Base-by-base conservation (phyloP, 768 basidiomycete species). In the Porpolomopsis calyptriformis region DNA sequence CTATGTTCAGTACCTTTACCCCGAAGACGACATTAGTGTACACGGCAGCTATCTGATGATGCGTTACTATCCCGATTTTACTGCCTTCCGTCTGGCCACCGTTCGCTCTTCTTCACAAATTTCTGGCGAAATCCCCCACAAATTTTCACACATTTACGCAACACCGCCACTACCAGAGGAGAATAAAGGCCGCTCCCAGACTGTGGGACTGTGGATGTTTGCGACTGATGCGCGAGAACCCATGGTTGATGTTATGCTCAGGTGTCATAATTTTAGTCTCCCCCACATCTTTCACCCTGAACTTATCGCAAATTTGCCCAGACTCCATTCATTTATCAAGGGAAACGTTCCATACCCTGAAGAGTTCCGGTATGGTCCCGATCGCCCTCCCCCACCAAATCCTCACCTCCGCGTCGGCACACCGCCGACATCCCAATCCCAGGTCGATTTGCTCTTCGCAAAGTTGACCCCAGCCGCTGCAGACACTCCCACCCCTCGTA, bases 201-300 rank as follows among this genome's bases (percentile, higher is more conserved):
- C 76, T 1, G 72, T 85, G 48, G 83, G 84, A 12, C 63, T 89
- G 8, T 90, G 86, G 87, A 82, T 80, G 62, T 77, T 78, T 55
- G 70, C 78, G 6, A 76, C 77, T 5, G 79, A 80, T 39, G 73
- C 78, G 16, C 72, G 84, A 33, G 84, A 86, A 58, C 75, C 80
- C 19, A 70, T 89, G 64, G 73, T 75, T 41, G 77, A 83, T 47
- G 82, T 85, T 38, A 74, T 87, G 66, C 64, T 72, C 57, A 73
- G 82, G 83, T 81, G 51, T 41, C 70, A 62, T 6, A n/a, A 26
- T n/a, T 33, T 12, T 41, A 45, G 34, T 16, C 45, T 56, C 29
- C 49, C 8, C 33, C 47, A 37, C 35, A 43, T 40, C 19, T 22
- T 26, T 12, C 27, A 16, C 2, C n/a, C 23, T 38, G 23, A 29